Percentiles rank a stretch among this genome's conserved stretches.
These are phyloP conservation scores for Pseudocercospora vitis DNA, from an alignment of 2,329 filamentous ascomycete genomes.

Conservation along the genomic window DNA sequence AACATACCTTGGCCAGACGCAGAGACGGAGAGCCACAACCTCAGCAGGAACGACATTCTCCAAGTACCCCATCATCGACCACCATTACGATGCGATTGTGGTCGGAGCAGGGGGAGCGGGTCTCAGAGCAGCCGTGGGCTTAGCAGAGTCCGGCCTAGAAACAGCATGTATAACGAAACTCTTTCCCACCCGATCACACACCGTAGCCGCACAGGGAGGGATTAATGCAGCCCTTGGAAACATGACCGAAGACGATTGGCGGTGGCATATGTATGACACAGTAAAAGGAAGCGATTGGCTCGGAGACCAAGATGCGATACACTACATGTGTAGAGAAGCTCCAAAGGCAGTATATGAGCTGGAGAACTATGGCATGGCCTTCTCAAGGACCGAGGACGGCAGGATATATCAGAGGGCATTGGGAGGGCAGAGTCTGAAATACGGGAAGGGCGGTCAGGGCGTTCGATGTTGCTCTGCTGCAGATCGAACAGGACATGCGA, in stretches of 20 bases:
- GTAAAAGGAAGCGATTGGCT: slow-evolving; percentile 61
- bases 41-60: slow-evolving; percentile 22
- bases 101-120: slow-evolving; percentile 61
- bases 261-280: slow-evolving; percentile 62
- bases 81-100: slow-evolving; percentile 76
- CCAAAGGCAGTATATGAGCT: slow-evolving; percentile 56
- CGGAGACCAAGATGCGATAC: slow-evolving; percentile 60
- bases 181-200: slow-evolving; percentile 62
- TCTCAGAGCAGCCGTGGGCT: slow-evolving; percentile 62
- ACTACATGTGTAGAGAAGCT: slow-evolving; percentile 60
- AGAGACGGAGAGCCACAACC: slow-evolving; percentile 33
- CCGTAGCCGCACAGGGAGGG: slow-evolving; percentile 66
- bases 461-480: slow-evolving; percentile 50
- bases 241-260: slow-evolving; percentile 58
- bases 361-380: slow-evolving; percentile 57
- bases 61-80: slow-evolving; percentile 93
- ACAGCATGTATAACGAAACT: slow-evolving; percentile 66
- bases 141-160: slow-evolving; percentile 64
- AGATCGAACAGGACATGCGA: slow-evolving; percentile 52
- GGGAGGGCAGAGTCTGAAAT: slow-evolving; percentile 50
- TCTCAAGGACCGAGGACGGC: slow-evolving; percentile 50
- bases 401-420: slow-evolving; percentile 52
- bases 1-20: slow-evolving; percentile 27
- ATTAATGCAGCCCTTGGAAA: slow-evolving; percentile 61
- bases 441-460: slow-evolving; percentile 51